Evolutionary conservation across 1,284 basidiomycete species (phyloP).

Genomic region (Ceraceosorus guamensis): DNA sequence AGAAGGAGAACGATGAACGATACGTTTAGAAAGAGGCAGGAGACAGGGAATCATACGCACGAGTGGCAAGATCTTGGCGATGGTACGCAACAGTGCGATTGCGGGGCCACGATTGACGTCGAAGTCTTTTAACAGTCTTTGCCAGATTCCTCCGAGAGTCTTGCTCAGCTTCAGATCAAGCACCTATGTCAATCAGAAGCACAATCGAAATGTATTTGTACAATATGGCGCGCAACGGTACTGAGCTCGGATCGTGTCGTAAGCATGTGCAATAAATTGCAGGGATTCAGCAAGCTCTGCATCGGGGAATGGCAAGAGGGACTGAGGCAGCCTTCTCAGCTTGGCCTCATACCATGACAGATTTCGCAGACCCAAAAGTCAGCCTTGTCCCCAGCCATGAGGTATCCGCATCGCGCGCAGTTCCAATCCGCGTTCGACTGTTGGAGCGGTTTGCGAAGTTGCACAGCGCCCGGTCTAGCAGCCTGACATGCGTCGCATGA

Average conservation of each 20-base stretch:
- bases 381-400: neutral
- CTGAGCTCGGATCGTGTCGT: too few relatives aligned
- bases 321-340: too few relatives aligned
- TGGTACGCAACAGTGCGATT: constrained; percentile 27
- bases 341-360: too few relatives aligned
- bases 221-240: constrained; percentile 1
- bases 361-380: neutral
- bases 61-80: constrained; percentile 23
- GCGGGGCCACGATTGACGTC: constrained; percentile 32
- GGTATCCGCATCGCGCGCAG: neutral
- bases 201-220: neutral
- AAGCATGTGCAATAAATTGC: too few relatives aligned
- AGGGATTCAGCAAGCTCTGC: too few relatives aligned
- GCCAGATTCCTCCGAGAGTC: neutral
- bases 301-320: too few relatives aligned
- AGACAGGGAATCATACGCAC: constrained; percentile 40
- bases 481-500: constrained; percentile 4
- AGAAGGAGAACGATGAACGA: constrained; percentile 40
- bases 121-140: constrained; percentile 23
- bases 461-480: constrained; percentile 1
- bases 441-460: too few relatives aligned
- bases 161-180: constrained; percentile 1
- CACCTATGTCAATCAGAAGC: too few relatives aligned
- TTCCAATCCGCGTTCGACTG: neutral
- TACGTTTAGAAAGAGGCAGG: constrained; percentile 36